Base-by-base conservation (phyloP, 768 basidiomycete genomes). In the Trametes gibbosa region DNA sequence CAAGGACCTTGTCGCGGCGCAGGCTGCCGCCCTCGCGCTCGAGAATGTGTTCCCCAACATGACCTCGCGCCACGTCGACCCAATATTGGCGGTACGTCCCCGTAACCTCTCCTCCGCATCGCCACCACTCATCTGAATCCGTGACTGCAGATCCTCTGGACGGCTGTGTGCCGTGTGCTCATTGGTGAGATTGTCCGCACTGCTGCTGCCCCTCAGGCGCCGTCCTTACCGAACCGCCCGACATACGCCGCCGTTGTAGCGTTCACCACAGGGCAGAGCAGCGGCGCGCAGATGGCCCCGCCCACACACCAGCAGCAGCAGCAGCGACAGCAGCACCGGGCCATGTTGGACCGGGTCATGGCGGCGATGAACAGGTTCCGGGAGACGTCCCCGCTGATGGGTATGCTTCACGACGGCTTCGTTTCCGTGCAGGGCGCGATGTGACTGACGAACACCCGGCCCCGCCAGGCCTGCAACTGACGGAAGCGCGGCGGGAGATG, bases 1-100 rank as follows among this genome's bases (percentile, higher is more conserved):
- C 34, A 68, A 68, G 41, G 66, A 66, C 25, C 49, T 68, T 43
- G 19, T 58, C 17, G 69, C 61, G 0, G 62, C 64, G n/a, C 47
- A 60, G 35, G 56, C 55, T 7, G 59, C 50, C 1, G 56, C 56
- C 2, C n/a, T 50, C 5, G 35, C 47, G 1, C 46, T 65, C 16
- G 64, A 65, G 24, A 29, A 32, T 13, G 29, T 47, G 5, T 32
- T 32, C 5, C 29, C 29, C 27, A 59, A 53, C 34, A 6, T 61
- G 21, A 34, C 58, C 16, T 37, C 41, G 12, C 41, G 16, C 5
- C 45, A 52, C 41, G 43, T 61, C n/a, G 64, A 65, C 37, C 64
- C 64, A 3, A 65, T 65, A 40, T 42, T 65, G n/a, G 55, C 61
- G 41, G 64, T 65, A 57, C 25, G 62, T 46, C 58, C 23, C 27